phyloP scores from a whole-genome alignment of 345 rosid genomes.

The Lepidium sativum region DNA sequence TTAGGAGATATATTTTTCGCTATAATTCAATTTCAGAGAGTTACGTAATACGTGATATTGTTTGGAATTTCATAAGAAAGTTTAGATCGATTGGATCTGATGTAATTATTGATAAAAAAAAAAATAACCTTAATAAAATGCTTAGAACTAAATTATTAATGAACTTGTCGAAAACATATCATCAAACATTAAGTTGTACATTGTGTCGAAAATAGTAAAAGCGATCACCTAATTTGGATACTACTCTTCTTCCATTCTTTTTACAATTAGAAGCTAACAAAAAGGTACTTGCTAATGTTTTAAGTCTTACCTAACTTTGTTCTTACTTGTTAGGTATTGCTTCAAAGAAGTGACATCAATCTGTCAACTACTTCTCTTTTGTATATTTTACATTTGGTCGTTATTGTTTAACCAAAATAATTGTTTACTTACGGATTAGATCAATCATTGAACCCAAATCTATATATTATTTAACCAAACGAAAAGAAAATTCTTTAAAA shows the following conservation, averaged over 20 bases:
- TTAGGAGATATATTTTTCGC: too few species aligned
- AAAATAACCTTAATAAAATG: too few species aligned
- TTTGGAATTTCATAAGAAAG: too few species aligned
- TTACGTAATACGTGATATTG: too few species aligned
- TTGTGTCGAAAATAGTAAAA: neutral
- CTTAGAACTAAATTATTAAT: too few species aligned
- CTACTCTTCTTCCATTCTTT: neutral
- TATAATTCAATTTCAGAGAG: too few species aligned
- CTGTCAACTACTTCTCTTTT: conserved; percentile 4
- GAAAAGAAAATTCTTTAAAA: neutral
- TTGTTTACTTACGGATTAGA: neutral
- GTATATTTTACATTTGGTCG: neutral
- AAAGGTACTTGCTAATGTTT: neutral
- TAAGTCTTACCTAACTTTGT: conserved; percentile 9
- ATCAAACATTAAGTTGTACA: too few species aligned
- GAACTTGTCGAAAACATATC: too few species aligned
- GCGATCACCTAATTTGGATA: neutral
- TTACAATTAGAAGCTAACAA: conserved; percentile 15
- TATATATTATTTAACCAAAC: neutral
- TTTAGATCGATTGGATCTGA: too few species aligned
- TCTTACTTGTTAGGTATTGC: conserved; percentile 17
- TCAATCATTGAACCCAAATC: neutral
- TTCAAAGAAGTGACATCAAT: conserved; percentile 1
- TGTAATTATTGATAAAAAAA: too few species aligned
- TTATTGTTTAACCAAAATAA: too few species aligned